Base-by-base conservation (phyloP, 2,329 filamentous ascomycete genomes). In the Sordariomycetes sp. region DNA sequence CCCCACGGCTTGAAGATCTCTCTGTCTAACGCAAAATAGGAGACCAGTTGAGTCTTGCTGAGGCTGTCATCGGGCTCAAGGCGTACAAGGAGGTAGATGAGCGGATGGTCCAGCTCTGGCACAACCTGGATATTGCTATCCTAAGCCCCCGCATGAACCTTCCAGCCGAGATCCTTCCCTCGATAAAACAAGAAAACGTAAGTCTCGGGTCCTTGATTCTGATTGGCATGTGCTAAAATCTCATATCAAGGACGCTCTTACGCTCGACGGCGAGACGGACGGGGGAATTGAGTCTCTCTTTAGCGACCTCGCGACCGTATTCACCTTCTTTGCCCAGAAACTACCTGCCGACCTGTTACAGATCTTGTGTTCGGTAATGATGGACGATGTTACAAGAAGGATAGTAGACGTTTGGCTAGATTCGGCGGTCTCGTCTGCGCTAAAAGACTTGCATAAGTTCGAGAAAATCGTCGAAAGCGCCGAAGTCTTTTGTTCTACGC, bases 381-480 rank as follows among this genome's bases (percentile, higher is more conserved):
- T 96, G 69, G 85, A 85, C 0, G 77, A 81, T 46, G 71, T 96
- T 11, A 79, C 86, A 10, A 78, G 82, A 6, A 81, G 82, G 24
- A 77, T 97, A 12, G 86, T 90, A 48, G 80, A 80, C 4, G 76
- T 80, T 4, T 96, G 90, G 87, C 79, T 99, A 8, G 82, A 89
- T 35, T 79, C 83, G 16, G 82, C 85, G 1, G 86, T 99, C 0
- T 93, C 94, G 1, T 76, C 86, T 1, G 86, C 88, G 0, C 75
- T 96, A 12, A 76, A 80, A 12, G 85, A 87, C 12, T 85, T 97
- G 70, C 76, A 77, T 10, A 76, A 74, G 1, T 97, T 96, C 65
- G 85, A 95, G 65, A 74, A 76, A 1, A 80, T 85, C 7, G 79
- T 96, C n/a, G 77, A 81, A 46, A 76, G 81, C 50, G 82, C 90